Evolutionary conservation across 768 basidiomycete species (phyloP), one percentile per base, ranked within the genome.

Genomic region (Boletus tylopilopsis): DNA sequence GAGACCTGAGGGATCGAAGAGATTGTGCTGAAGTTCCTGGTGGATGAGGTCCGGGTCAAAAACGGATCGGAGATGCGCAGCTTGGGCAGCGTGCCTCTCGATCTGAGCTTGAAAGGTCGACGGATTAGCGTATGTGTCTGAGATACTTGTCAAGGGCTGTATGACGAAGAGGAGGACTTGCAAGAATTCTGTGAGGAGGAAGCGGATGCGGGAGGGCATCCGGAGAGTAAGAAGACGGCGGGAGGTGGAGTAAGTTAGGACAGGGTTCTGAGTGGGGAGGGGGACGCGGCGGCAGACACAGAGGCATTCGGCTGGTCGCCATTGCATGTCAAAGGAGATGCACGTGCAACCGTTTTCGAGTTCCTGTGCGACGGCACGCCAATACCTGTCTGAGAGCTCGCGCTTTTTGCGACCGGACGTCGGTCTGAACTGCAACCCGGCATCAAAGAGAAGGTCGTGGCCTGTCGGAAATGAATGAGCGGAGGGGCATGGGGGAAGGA

Each of bases 391-490:
- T 0, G 84, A 77, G 32, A 81, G 73, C 42, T 84, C 81, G 42
- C 80, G 65, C 65, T 92, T 92, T 49, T 84, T 80, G 34, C 84
- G 80, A 54, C 81, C 81, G n/a, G 79, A 76, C 1, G 84, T 84
- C 11, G 88, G 87, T 36, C 87, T 79, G 68, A 91, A 91, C 65
- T 91, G 89, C 13, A 92, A 72, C 15, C 84, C 84, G 16, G 88
- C 78, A 55, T 95, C 93, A 56, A 94, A 94, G 57, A 94, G 79
- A 52, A 94, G 76, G 69, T 94, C 92, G 59, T 95, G 92, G 29
- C 89, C 89, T 91, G 60, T 47, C 50, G 35, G 45, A 46, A 12
- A 44, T 34, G 47, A 43, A 43, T 54, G 35, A 50, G 48, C 6
- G 24, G 18, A n/a, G 21, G 6, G 10, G 37, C 3, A 42, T 4